Percentiles rank a stretch among this genome's conserved stretches.
Evolutionary conservation across 2,329 filamentous ascomycete genomes (phyloP).

Genomic region (Monilinia fructigena): DNA sequence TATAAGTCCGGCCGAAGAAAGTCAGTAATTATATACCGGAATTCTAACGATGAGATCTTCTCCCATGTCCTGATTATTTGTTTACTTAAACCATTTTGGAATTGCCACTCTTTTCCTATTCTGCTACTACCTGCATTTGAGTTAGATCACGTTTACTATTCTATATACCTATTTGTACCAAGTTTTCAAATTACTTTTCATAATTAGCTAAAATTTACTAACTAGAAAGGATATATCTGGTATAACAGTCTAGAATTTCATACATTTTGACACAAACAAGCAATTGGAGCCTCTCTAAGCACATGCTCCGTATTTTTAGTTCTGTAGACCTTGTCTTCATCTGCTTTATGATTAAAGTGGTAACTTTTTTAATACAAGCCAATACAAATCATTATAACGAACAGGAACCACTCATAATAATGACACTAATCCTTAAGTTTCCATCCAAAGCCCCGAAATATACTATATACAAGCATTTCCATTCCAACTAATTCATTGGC

Average conservation of each 20-base stretch:
- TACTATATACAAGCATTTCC: background rate
- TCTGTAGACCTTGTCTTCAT: background rate
- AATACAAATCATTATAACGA: background rate
- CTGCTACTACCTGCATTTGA: background rate
- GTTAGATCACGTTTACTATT: background rate
- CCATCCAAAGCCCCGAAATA: background rate
- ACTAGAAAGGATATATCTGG: background rate
- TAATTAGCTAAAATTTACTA: background rate
- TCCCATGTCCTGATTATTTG: background rate
- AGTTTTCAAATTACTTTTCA: background rate
- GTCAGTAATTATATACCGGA: background rate
- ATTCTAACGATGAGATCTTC: slow-evolving; percentile 12
- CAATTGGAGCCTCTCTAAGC: background rate
- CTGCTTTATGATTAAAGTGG: slow-evolving; percentile 1
- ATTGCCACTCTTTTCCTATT: background rate
- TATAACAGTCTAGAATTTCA: slow-evolving; percentile 4
- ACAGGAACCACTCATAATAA: background rate
- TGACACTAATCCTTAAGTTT: background rate
- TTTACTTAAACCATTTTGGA: background rate
- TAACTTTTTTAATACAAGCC: background rate
- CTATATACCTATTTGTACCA: background rate
- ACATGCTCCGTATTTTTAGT: background rate
- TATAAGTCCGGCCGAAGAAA: slow-evolving; percentile 1
- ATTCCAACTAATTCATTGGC: background rate
- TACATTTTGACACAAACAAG: background rate